These are phyloP conservation scores for Smallanthus sonchifolius DNA, from an alignment of 129 eudicot genomes.

Conservation along the genomic window DNA sequence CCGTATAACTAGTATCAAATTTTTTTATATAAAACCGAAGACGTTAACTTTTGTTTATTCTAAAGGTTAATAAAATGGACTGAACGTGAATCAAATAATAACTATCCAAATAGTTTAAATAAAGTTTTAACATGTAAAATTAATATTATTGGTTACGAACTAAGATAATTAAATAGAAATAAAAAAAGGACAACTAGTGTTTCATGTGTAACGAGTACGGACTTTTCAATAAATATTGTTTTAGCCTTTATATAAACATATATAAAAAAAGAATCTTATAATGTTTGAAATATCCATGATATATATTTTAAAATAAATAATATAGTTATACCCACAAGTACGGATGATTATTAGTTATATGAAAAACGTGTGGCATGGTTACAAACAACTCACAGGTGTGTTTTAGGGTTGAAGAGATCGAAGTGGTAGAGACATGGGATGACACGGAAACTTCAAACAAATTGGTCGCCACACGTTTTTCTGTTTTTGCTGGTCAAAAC, in stretches of 20 bases:
- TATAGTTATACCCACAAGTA: neutral
- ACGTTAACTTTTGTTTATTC: neutral
- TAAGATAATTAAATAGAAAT: no score
- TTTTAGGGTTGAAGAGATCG: neutral
- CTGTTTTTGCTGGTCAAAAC: conserved; percentile 16
- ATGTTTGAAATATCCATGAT: neutral
- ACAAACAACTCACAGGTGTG: conserved; percentile 26
- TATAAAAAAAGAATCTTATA: no score
- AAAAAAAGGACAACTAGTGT: neutral
- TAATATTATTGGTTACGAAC: neutral
- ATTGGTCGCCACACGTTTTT: conserved; percentile 34
- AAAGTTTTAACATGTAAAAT: neutral
- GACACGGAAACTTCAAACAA: conserved; percentile 24
- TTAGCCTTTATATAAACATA: neutral
- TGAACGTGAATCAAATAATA: neutral
- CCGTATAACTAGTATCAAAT: neutral
- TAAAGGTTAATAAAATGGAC: neutral
- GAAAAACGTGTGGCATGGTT: conserved; percentile 24
- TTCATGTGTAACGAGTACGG: neutral
- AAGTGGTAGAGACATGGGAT: conserved; percentile 32
- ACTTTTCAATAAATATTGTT: no score
- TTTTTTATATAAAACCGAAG: neutral
- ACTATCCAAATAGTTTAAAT: neutral
- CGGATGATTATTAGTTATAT: conserved; percentile 15
- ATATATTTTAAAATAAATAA: neutral